Evolutionary conservation across 257 asterid species (phyloP).

Genomic region (Gynochthodes officinalis): DNA sequence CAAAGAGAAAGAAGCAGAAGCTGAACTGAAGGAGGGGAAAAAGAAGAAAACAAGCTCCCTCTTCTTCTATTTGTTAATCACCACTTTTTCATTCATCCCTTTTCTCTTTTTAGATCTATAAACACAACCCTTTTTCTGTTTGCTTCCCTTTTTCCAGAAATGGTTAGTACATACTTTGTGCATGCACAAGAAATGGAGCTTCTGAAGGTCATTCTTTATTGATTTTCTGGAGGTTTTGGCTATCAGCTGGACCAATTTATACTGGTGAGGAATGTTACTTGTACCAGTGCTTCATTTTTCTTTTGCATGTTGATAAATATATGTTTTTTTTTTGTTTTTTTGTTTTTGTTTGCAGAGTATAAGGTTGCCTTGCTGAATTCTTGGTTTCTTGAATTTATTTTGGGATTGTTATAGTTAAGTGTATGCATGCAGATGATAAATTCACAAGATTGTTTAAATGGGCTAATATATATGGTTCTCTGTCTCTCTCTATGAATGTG

Average conservation of each 20-base stretch:
- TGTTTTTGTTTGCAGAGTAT: not conserved
- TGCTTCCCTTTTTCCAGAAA: not conserved
- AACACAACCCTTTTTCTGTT: constrained; percentile 4
- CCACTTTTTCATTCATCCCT: constrained; percentile 32
- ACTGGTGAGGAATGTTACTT: constrained; percentile 18
- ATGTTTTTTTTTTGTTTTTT: not conserved
- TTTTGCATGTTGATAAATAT: constrained; percentile 12
- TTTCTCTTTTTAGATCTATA: constrained; percentile 66
- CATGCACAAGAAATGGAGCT: constrained; percentile 12
- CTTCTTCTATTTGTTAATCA: constrained; percentile 22
- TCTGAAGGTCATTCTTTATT: constrained; percentile 16
- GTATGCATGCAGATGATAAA: not conserved
- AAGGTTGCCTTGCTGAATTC: not conserved
- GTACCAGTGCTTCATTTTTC: not conserved
- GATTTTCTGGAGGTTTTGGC: not conserved
- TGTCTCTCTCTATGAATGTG: not conserved
- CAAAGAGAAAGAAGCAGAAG: constrained; percentile 52
- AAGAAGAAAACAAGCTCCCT: constrained; percentile 13
- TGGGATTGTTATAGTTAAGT: not conserved
- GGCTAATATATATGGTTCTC: not conserved
- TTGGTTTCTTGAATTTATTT: not conserved
- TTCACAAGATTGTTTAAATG: not conserved
- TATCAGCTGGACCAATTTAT: not conserved
- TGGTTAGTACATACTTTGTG: not conserved
- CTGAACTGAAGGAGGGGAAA: constrained; percentile 39